A percentile compares a stretch with the other conserved stretches of the same genome.
Conservation (phyloP, 2,329 filamentous ascomycete genomes). For the Chaetomiaceae sp. region DNA sequence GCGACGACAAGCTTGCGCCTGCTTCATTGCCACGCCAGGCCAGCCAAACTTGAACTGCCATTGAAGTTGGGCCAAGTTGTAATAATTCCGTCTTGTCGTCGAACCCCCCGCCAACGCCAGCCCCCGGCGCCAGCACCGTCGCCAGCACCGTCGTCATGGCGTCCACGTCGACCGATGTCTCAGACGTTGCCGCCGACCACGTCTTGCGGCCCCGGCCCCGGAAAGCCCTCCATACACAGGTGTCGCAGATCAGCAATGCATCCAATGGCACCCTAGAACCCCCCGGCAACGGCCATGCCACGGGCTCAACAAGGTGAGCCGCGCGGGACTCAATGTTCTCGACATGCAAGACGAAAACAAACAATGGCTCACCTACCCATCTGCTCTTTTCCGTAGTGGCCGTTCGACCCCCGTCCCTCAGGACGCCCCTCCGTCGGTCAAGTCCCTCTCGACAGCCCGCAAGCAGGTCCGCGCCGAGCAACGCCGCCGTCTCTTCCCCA, state of each 20-base stretch:
- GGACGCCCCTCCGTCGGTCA: slow-evolving; percentile 89
- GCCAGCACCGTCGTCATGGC: slow-evolving; percentile 22
- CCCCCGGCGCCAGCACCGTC: too few species aligned
- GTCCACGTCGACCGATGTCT: slow-evolving; percentile 27
- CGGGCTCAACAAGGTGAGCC: slow-evolving; percentile 43
- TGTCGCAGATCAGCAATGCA: slow-evolving; percentile 40
- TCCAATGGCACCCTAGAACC: slow-evolving; percentile 36
- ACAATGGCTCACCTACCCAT: not conserved
- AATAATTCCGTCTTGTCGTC: too few species aligned
- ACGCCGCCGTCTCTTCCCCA: slow-evolving; percentile 82
- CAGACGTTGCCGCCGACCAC: slow-evolving; percentile 36
- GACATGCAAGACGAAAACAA: too few species aligned
- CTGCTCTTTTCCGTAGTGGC: slow-evolving; percentile 49
- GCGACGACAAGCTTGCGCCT: not conserved
- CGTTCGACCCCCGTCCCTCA: slow-evolving; percentile 76
- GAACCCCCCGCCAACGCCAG: too few species aligned
- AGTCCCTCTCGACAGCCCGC: slow-evolving; percentile 78
- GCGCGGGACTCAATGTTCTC: too few species aligned
- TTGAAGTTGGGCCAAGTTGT: too few species aligned
- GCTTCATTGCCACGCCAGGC: too few species aligned
- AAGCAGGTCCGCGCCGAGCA: slow-evolving; percentile 79
- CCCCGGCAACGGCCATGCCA: slow-evolving; percentile 34
- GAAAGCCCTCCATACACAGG: slow-evolving; percentile 45
- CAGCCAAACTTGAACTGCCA: too few species aligned
- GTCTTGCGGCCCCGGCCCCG: slow-evolving; percentile 46